These are phyloP conservation scores for Crithidia fasciculata DNA, from an alignment of 208 protist species.

Conservation along the genomic window DNA sequence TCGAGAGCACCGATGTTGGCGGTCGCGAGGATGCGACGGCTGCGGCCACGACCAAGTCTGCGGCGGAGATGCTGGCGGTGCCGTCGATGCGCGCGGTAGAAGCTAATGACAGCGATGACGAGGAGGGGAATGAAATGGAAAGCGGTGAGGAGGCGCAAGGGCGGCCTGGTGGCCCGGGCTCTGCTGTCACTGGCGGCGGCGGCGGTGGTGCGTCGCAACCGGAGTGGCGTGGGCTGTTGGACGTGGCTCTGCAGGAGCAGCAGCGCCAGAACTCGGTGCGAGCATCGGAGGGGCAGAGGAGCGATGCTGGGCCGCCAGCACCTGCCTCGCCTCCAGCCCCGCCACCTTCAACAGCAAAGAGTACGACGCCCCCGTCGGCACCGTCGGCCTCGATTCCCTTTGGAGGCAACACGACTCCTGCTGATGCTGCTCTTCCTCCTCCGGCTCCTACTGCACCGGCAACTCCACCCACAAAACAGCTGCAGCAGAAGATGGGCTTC, in stretches of 20 bases:
- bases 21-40: slow-evolving; percentile 19
- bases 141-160: not conserved
- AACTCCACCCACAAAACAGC: not conserved
- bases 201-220: slow-evolving; percentile 6
- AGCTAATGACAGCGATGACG: slow-evolving; percentile 17
- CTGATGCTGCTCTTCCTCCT: too few species aligned
- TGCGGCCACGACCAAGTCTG: slow-evolving; percentile 35
- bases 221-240: slow-evolving; percentile 41
- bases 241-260: slow-evolving; percentile 42
- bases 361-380: not conserved
- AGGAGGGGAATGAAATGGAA: slow-evolving; percentile 8
- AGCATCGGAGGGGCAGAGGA: not conserved
- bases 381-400: slow-evolving; percentile 18
- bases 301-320: not conserved
- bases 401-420: not conserved
- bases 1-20: slow-evolving; percentile 25
- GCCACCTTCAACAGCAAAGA: not conserved
- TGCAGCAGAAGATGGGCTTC: slow-evolving; percentile 21
- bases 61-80: slow-evolving; percentile 60
- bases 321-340: not conserved
- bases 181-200: not conserved
- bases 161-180: not conserved
- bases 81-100: slow-evolving; percentile 22
- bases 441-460: not conserved
- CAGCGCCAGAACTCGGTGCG: slow-evolving; percentile 5